Evolutionary conservation across 805 yeast genomes (phyloP), one percentile per base, ranked within the genome.

Genomic region (Sungouiella blattae): DNA sequence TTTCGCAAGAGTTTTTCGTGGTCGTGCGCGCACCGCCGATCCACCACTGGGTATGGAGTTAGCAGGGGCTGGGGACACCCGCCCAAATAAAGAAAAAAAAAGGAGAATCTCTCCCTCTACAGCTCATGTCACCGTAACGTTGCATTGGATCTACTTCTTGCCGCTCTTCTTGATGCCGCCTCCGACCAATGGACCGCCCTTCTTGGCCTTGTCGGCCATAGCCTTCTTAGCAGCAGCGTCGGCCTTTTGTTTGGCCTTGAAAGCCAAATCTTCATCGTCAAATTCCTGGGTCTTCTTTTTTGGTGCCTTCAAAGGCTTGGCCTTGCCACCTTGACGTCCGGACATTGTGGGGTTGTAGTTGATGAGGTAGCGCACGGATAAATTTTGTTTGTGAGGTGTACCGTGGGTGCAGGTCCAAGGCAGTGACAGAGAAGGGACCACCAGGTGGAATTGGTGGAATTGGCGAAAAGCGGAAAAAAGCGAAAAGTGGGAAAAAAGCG

Each of bases 311-410:
- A 84, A 71, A 69, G 88, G 97, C 79, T 89, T 89, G 41, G 89
- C 80, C 63, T 89, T 89, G 57, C 97, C 97, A 58, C 97, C 97
- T 73, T 89, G 96, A 71, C 96, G 88, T 54, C 95, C 88, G 33
- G 96, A 87, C 96, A 88, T 87, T 29, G 28, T 56, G 34, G 4
- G 15, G 27, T 33, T 27, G 37, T 31, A 28, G 28, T 18, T 21
- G 14, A 22, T n/a, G 20, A 14, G 15, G 17, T 15, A 18, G 18
- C 28, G 20, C 13, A 12, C 13, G 18, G 31, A 13, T 20, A 11
- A 15, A 17, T 33, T 14, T 15, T 28, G 18, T 18, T 28, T 18
- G n/a, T n/a, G n/a, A n/a, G n/a, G n/a, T n/a, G n/a, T n/a, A n/a
- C 9, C 9, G 23, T 20, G 23, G 6, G 9, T 20, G 23, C 23